phyloP scores from a whole-genome alignment of 495 filamentous ascomycete genomes.

The Neurospora sp. region DNA sequence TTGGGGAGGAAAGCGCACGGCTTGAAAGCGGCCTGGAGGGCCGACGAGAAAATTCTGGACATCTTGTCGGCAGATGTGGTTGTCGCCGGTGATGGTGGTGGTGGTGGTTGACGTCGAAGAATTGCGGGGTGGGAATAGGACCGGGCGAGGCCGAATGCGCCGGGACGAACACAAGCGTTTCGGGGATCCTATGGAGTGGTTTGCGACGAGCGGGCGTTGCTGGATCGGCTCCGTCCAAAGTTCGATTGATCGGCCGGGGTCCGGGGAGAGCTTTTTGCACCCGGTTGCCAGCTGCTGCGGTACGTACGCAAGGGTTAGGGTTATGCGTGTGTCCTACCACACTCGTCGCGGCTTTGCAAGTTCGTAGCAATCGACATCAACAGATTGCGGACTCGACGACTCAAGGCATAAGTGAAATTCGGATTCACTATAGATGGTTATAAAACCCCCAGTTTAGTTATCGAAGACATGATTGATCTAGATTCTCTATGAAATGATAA shows the following conservation, averaged over 20 bases:
- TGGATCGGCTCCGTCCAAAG: not conserved
- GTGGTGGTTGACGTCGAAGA: not conserved
- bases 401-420: not conserved
- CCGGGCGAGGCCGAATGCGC: not conserved
- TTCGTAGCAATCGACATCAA: not conserved
- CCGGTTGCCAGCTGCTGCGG: not conserved
- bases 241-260: not conserved
- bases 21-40: conserved; percentile 13
- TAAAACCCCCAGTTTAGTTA: not conserved
- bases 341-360: not conserved
- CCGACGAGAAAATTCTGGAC: conserved; percentile 2
- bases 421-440: not conserved
- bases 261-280: not conserved
- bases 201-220: not conserved
- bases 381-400: no score
- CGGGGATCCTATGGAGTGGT: not conserved
- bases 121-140: not conserved
- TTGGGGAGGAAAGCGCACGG: conserved; percentile 4
- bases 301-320: not conserved
- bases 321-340: not conserved
- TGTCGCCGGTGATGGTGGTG: not conserved
- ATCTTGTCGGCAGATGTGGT: not conserved
- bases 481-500: not conserved
- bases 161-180: not conserved
- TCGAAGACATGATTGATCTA: not conserved